Base-by-base conservation (phyloP, 2,329 filamentous ascomycete species). In the Fusarium bulbicola region DNA sequence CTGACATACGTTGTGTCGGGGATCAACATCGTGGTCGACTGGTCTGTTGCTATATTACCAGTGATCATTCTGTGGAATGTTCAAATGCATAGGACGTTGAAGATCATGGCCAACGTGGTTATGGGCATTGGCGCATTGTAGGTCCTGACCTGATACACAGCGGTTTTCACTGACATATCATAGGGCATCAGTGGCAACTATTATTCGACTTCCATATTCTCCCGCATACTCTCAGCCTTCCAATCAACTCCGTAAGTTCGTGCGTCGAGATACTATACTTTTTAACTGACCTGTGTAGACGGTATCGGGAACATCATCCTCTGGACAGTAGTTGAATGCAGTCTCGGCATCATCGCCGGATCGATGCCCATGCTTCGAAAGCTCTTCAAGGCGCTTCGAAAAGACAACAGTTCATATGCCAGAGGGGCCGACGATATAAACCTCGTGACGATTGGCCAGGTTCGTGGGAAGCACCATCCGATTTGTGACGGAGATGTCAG, bases 361-460 rank as follows among this genome's bases (percentile, higher is more conserved):
- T 67, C 67, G 13, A 66, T 72, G 42, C 67, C 69, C 2, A 66
- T 71, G 57, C 68, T 71, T 9, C 46, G 65, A n/a, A 69, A 69
- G 11, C 42, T 69, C 4, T 63, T 70, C 28, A 65, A 59, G 6
- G 28, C 47, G 1, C 28, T 69, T 1, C 24, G 36, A 6, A 70
- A 52, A 26, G 54, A 70, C 12, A 54, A 52, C 8, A 70, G 54
- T 4, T 47, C 45, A 5, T 63, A 67, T 6, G 24, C 24, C 7
- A 43, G 21, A 10, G 45, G 34, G 1, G 61, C 68, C 0, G 46
- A 61, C 4, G 60, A 70, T 4, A 15, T 66, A 8, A 70, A 66
- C 7, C 56, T 63, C 5, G 36, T 67, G 4, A 70, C 67, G 1
- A 70, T 71, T 18, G 68, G 68, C 2, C 52, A 59, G 15, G 39